Percentiles rank a stretch among this genome's conserved stretches.
phyloP scores from a whole-genome alignment of 2,329 filamentous ascomycete genomes.

The Colletotrichum kahawae region DNA sequence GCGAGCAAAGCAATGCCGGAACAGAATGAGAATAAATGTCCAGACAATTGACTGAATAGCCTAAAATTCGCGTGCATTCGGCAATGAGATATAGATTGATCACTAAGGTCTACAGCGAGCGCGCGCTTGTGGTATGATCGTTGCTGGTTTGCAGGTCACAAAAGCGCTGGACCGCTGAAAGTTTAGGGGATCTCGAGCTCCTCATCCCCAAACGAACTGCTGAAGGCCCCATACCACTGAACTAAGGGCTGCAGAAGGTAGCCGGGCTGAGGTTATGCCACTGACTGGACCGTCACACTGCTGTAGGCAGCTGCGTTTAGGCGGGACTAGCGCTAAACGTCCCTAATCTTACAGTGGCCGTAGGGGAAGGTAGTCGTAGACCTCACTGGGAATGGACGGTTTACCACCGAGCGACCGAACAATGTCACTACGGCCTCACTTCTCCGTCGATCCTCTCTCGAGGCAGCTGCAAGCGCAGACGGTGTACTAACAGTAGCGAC shows the following conservation, averaged over 20 bases:
- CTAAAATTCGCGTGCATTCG: no score
- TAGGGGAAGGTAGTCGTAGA: not conserved
- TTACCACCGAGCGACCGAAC: not conserved
- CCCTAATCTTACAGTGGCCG: not conserved
- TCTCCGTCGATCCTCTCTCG: not conserved
- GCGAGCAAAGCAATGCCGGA: not conserved
- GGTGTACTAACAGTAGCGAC: not conserved
- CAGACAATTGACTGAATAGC: no score
- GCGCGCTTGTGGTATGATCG: no score
- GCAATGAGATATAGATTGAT: no score
- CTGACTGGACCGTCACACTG: not conserved
- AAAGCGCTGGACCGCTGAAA: not conserved
- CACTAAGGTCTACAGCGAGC: no score
- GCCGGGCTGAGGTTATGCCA: not conserved
- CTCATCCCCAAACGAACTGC: not conserved
- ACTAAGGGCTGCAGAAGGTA: not conserved
- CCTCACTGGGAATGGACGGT: not conserved
- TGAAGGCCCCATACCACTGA: not conserved
- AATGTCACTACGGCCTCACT: not conserved
- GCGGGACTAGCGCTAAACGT: not conserved
- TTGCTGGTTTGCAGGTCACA: no score
- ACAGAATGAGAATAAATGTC: not conserved
- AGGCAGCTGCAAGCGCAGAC: not conserved
- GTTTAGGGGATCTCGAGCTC: not conserved
- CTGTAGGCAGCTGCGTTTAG: not conserved